A percentile compares a stretch with the other conserved stretches of the same genome.
phyloP scores from a whole-genome alignment of 2,329 filamentous ascomycete genomes.

The Zymoseptoria tritici region DNA sequence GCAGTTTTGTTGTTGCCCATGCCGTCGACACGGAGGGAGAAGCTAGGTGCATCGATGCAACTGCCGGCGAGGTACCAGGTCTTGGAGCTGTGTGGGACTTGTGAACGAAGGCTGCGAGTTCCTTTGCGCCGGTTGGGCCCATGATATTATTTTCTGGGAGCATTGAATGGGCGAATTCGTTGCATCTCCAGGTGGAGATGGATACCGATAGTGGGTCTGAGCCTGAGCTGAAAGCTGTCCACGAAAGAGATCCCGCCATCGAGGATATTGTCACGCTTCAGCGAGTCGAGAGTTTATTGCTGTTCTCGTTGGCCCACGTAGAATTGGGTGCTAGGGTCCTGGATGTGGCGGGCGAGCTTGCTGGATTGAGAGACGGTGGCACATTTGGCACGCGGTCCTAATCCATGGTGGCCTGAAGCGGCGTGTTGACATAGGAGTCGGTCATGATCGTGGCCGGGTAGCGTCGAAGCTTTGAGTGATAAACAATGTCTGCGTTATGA shows the following conservation, averaged over 20 bases:
- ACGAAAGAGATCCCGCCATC: slow-evolving; percentile 29
- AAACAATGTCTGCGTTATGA: too few relatives aligned
- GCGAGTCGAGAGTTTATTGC: too few relatives aligned
- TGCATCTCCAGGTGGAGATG: slow-evolving; percentile 36
- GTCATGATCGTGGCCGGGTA: background rate
- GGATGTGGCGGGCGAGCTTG: slow-evolving; percentile 29
- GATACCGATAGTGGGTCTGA: too few relatives aligned
- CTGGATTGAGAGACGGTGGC: slow-evolving; percentile 67
- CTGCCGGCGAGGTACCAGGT: slow-evolving; percentile 98
- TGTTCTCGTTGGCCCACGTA: slow-evolving; percentile 37
- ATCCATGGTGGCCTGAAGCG: too few relatives aligned
- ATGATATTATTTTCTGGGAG: slow-evolving; percentile 50
- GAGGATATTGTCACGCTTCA: slow-evolving; percentile 41
- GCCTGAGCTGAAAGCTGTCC: slow-evolving; percentile 19
- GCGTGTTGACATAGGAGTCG: too few relatives aligned
- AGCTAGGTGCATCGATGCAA: slow-evolving; percentile 73
- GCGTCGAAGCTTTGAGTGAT: too few relatives aligned
- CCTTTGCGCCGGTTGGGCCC: too few relatives aligned
- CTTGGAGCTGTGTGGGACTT: too few relatives aligned
- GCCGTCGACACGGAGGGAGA: slow-evolving; percentile 74
- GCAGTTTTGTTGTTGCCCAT: slow-evolving; percentile 81
- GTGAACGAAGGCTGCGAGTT: slow-evolving; percentile 84
- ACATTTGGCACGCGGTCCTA: slow-evolving; percentile 49
- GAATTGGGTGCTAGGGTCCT: slow-evolving; percentile 34
- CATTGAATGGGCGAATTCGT: slow-evolving; percentile 96